A percentile compares a stretch with the other conserved stretches of the same genome.
phyloP scores from a whole-genome alignment of 2,329 filamentous ascomycete genomes.

The Colletotrichum filicis region DNA sequence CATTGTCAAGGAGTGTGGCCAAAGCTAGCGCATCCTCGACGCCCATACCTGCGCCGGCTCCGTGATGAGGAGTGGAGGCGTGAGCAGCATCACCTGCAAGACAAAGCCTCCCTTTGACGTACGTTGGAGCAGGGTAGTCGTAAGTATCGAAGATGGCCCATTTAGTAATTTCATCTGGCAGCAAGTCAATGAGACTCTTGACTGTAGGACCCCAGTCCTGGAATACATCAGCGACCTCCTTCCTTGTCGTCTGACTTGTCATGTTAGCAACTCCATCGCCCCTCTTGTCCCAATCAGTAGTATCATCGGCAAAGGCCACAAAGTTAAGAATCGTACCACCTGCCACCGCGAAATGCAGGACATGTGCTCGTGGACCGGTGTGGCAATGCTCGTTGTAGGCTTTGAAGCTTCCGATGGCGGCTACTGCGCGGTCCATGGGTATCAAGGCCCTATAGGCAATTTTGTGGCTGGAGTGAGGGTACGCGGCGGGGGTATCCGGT shows the following conservation, averaged over 20 bases:
- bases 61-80: constrained; percentile 38
- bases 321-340: neutral
- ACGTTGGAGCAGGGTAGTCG: neutral
- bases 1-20: neutral
- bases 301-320: neutral
- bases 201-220: neutral
- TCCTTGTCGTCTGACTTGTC: neutral
- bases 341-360: constrained; percentile 49
- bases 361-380: constrained; percentile 63
- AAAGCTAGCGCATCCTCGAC: constrained; percentile 38
- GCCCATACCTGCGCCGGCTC: constrained; percentile 35
- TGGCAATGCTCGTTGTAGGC: constrained; percentile 41
- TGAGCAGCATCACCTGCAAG: constrained; percentile 39
- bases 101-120: constrained; percentile 17
- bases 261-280: neutral
- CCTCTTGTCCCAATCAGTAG: neutral
- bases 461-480: constrained; percentile 19
- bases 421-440: neutral
- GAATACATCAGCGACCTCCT: neutral
- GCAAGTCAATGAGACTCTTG: neutral
- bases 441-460: constrained; percentile 41
- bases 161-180: neutral
- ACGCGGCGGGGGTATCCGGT: neutral
- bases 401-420: constrained; percentile 48
- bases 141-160: neutral